phyloP scores from a whole-genome alignment of 768 basidiomycete species.

The Leucosporidium yakuticum region DNA sequence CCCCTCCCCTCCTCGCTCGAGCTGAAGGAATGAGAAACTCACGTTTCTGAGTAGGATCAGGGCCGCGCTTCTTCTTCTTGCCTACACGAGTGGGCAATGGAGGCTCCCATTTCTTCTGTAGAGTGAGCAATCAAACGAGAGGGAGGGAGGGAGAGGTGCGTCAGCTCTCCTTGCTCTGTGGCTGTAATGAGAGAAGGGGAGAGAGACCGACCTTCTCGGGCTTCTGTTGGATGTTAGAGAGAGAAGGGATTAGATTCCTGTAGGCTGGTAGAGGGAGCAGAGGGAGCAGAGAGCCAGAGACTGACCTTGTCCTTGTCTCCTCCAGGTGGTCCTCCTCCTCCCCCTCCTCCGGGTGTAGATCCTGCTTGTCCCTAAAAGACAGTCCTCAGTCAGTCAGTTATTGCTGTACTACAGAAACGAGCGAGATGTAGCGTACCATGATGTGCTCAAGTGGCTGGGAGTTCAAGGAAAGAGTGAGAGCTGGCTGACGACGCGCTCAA shows the following conservation, averaged over 20 bases:
- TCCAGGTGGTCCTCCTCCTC: conserved; percentile 9
- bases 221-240: conserved; percentile 16
- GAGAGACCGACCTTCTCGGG: conserved; percentile 26
- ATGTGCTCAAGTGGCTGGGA: too few species aligned
- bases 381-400: not conserved
- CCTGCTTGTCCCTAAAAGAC: conserved; percentile 27
- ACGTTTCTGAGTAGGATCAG: conserved; percentile 71
- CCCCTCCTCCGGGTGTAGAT: conserved; percentile 7
- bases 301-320: conserved; percentile 21
- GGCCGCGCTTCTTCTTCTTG: conserved; percentile 90
- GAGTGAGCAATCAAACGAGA: not conserved
- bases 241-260: not conserved
- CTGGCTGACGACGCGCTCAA: too few species aligned
- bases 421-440: too few species aligned
- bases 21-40: not conserved
- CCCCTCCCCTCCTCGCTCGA: not conserved
- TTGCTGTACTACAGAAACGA: too few species aligned
- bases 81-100: conserved; percentile 94
- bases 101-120: conserved; percentile 95
- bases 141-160: conserved; percentile 9
- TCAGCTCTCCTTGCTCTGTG: conserved; percentile 8
- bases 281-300: not conserved
- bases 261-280: too few species aligned
- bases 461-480: too few species aligned
- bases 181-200: not conserved